These are phyloP conservation scores for Rutstroemia sp. DNA, from an alignment of 2,329 filamentous ascomycete genomes.

Conservation along the genomic window DNA sequence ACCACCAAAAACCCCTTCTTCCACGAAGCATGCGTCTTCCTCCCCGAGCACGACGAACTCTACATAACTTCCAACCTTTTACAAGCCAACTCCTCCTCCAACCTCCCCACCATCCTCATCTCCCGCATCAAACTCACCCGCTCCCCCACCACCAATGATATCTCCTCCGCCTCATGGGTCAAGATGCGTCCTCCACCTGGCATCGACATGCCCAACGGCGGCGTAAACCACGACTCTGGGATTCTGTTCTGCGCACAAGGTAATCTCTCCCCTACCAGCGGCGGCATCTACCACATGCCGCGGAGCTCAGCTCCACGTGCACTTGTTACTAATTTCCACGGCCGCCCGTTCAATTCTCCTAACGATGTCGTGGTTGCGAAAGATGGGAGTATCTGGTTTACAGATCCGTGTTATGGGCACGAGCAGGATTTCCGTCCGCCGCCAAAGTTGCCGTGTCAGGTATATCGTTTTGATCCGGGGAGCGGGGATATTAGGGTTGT, in stretches of 20 bases:
- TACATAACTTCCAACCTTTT: constrained; percentile 40
- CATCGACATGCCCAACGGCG: constrained; percentile 29
- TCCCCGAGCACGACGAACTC: constrained; percentile 34
- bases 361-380: constrained; percentile 49
- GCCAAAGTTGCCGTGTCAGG: constrained; percentile 48
- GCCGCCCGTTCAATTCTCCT: constrained; percentile 50
- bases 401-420: constrained; percentile 52
- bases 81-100: constrained; percentile 30
- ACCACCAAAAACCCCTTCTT: constrained; percentile 39
- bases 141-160: not conserved
- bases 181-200: constrained; percentile 32
- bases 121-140: constrained; percentile 33
- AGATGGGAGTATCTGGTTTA: constrained; percentile 57
- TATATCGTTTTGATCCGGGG: constrained; percentile 46
- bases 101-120: constrained; percentile 38
- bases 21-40: constrained; percentile 37
- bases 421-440: constrained; percentile 48
- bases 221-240: constrained; percentile 18
- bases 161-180: constrained; percentile 29
- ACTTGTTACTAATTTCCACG: constrained; percentile 52
- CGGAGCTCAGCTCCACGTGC: constrained; percentile 13
- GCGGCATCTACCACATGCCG: constrained; percentile 20
- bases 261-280: not conserved
- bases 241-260: constrained; percentile 25
- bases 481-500: constrained; percentile 46